Percentiles rank a stretch among this genome's conserved stretches.
Evolutionary conservation across 225 moss, liverwort and hornwort genomes (phyloP).

Genomic region (Lunularia cruciata): DNA sequence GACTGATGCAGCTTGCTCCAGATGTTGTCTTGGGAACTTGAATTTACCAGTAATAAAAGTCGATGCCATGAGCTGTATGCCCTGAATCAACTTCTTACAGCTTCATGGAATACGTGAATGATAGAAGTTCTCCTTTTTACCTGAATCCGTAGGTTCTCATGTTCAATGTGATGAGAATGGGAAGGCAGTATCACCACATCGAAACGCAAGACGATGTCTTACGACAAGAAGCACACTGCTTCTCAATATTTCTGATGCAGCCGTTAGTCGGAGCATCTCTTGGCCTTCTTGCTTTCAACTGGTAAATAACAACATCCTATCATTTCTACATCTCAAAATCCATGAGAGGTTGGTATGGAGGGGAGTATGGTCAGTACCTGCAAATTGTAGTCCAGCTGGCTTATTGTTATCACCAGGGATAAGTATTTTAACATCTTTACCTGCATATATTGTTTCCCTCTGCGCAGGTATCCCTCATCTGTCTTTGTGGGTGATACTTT

Average conservation of each 20-base stretch:
- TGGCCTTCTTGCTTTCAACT: constrained; percentile 86
- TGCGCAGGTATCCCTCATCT: constrained; percentile 89
- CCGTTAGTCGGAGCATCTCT: constrained; percentile 87
- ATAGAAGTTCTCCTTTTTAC: neutral
- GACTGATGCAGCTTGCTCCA: constrained; percentile 4
- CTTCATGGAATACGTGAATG: neutral
- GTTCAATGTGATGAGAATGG: constrained; percentile 79
- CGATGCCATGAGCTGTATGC: no score
- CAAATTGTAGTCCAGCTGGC: neutral
- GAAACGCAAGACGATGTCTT: constrained; percentile 57
- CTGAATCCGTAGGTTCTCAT: constrained; percentile 62
- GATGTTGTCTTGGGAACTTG: no score
- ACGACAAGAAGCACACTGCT: constrained; percentile 70
- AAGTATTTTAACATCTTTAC: neutral
- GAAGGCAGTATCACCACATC: constrained; percentile 35
- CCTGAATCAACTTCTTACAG: no score
- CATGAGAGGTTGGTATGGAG: neutral
- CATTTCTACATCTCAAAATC: no score
- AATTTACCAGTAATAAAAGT: no score
- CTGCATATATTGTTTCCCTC: no score
- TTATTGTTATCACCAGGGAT: neutral
- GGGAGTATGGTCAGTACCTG: neutral
- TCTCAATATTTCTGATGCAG: constrained; percentile 98
- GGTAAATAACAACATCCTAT: constrained; percentile 46
- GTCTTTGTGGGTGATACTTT: constrained; percentile 98